phyloP scores from a whole-genome alignment of 352 stramenopile genomes.

The Pythium plurisporium region DNA sequence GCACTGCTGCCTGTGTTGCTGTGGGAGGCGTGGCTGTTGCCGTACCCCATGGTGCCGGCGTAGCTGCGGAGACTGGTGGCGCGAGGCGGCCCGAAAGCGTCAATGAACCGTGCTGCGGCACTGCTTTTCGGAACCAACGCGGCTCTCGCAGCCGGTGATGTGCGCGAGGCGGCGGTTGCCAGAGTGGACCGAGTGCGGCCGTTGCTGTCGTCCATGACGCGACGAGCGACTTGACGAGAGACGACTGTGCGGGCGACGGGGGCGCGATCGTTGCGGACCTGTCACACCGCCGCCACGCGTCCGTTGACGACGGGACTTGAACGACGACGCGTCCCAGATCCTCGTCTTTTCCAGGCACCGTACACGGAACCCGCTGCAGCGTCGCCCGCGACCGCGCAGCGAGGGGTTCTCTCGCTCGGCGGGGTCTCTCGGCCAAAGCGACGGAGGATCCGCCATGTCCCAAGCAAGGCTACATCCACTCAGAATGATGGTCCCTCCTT shows the following conservation, averaged over 20 bases:
- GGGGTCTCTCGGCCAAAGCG: background rate
- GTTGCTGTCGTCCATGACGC: conserved; percentile 6
- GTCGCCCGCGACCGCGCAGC: background rate
- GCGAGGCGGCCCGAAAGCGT: conserved; percentile 14
- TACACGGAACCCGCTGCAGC: background rate
- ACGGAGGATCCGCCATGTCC: too few relatives aligned
- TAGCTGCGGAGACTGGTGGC: background rate
- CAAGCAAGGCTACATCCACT: too few relatives aligned
- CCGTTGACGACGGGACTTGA: background rate
- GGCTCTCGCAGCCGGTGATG: conserved; percentile 5
- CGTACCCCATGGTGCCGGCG: conserved; percentile 16
- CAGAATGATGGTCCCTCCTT: too few relatives aligned
- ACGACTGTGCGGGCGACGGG: background rate
- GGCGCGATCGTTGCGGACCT: background rate
- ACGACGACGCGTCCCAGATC: conserved; percentile 12
- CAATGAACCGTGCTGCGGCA: conserved; percentile 15
- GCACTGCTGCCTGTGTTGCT: background rate
- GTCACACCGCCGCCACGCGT: conserved; percentile 3
- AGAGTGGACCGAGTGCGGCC: background rate
- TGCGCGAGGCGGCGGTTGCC: conserved; percentile 4
- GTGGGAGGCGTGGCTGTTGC: conserved; percentile 1
- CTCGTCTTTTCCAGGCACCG: background rate
- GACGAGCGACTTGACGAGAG: background rate
- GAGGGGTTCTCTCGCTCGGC: background rate
- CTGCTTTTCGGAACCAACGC: background rate